These are phyloP conservation scores for Globisporangium acanthophoron DNA, from an alignment of 352 stramenopile species.

Conservation along the genomic window DNA sequence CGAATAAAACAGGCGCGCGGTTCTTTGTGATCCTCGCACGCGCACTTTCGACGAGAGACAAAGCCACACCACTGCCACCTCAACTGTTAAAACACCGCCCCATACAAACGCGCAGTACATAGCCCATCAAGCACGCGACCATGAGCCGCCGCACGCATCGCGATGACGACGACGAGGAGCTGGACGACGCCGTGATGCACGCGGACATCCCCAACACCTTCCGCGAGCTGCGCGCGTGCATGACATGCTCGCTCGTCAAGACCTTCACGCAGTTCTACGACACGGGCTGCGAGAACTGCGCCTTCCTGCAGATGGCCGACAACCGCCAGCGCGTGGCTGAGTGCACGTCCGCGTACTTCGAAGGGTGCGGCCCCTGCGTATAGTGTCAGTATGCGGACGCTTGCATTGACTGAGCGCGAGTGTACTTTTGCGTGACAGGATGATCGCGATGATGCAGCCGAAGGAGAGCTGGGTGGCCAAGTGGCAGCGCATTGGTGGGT, in stretches of 20 bases:
- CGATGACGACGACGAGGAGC: conserved; percentile 78
- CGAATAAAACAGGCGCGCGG: no score
- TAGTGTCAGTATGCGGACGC: not conserved
- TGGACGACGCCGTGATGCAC: conserved; percentile 75
- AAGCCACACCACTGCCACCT: not conserved
- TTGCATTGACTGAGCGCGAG: not conserved
- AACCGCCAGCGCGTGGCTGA: conserved; percentile 85
- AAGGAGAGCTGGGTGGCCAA: conserved; percentile 89
- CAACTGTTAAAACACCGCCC: not conserved
- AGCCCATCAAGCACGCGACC: not conserved
- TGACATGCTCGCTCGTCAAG: conserved; percentile 88
- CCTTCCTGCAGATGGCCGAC: conserved; percentile 87
- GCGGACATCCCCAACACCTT: conserved; percentile 87
- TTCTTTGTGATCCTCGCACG: not conserved
- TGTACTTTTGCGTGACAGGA: conserved; percentile 16
- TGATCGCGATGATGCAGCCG: conserved; percentile 88
- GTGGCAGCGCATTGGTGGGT: conserved; percentile 81
- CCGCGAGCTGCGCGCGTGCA: conserved; percentile 81
- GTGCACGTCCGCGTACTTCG: conserved; percentile 86
- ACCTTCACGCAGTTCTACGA: conserved; percentile 90
- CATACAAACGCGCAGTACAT: no score
- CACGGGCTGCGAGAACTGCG: conserved; percentile 86
- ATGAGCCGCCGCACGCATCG: conserved; percentile 44
- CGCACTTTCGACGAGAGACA: not conserved
- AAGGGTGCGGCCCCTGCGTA: conserved; percentile 41